Evolutionary conservation across 345 rosid species (phyloP), one percentile per base, ranked within the genome.

Genomic region (Dimocarpus longan): DNA sequence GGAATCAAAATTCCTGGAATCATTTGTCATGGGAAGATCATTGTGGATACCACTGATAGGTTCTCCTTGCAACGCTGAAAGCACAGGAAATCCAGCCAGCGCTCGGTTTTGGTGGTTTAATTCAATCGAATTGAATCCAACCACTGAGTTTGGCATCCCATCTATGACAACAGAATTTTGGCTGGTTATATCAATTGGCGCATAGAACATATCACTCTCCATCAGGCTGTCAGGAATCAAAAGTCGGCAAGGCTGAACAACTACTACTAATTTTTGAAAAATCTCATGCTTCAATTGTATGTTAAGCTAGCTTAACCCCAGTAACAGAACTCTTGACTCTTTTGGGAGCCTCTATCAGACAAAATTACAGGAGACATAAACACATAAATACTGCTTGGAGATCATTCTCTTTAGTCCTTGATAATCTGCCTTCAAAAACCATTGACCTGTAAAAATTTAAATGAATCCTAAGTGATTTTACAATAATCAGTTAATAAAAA

Each of bases 181-280:
- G 82, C 79, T 66, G 2, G 78, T 71, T 81, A 80, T 85, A 74
- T 85, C 83, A 18, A 79, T 69, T 16, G 84, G 80, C 82, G 82
- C 82, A 80, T 80, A 71, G 43, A 84, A 88, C 86, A 85, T 81
- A 81, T 86, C 83, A 87, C 84, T 72, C 68, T 87, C 88, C 89
- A 89, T 90, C 59, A 46, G 44, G 66, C 9, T 8, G 3, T 5
- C 6, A n/a, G 48, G 8, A 15, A 37, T 59, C 37, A n/a, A 77
- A 73, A 67, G 59, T 75, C 21, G 67, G 52, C 76, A 79, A 13
- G 56, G 19, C 6, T 54, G 7, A 21, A 40, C 57, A 52, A 70
- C 73, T 80, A 60, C 73, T 80, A 60, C 77, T 40, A 28, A 62
- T 63, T 66, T 52, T 68, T n/a, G 4, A 44, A 66, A 57, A 32